phyloP scores from a whole-genome alignment of 805 yeast species.

The Ascoidea rubescens region DNA sequence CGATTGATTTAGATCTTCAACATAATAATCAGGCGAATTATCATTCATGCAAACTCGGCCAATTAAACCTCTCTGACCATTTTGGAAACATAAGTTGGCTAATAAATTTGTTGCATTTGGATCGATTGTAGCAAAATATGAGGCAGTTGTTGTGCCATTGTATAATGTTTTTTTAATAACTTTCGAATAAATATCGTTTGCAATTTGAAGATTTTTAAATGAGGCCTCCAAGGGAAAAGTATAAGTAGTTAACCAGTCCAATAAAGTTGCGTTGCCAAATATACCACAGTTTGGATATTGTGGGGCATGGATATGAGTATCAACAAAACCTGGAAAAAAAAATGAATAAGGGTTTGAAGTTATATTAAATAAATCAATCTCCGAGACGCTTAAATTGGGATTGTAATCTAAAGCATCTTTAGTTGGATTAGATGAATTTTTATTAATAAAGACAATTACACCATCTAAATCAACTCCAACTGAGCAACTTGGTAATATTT shows the following conservation, averaged over 20 bases:
- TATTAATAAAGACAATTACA: slow-evolving; percentile 26
- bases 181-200: slow-evolving; percentile 46
- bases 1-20: slow-evolving; percentile 43
- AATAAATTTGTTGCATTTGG: slow-evolving; percentile 59
- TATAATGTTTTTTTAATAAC: slow-evolving; percentile 56
- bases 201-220: slow-evolving; percentile 37
- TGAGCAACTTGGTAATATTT: slow-evolving; percentile 39
- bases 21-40: slow-evolving; percentile 61
- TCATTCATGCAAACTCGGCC: slow-evolving; percentile 94
- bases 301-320: slow-evolving; percentile 77
- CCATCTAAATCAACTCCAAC: slow-evolving; percentile 43
- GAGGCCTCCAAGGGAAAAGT: slow-evolving; percentile 83
- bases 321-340: slow-evolving; percentile 72
- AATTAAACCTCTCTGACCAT: slow-evolving; percentile 79
- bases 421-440: too few species aligned
- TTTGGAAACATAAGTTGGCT: slow-evolving; percentile 50
- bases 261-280: slow-evolving; percentile 69
- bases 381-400: too few species aligned
- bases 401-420: too few species aligned
- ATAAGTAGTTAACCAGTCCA: slow-evolving; percentile 80
- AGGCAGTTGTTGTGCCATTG: slow-evolving; percentile 84
- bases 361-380: slow-evolving; percentile 19
- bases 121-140: slow-evolving; percentile 85
- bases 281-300: slow-evolving; percentile 75
- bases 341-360: slow-evolving; percentile 32